phyloP scores from a whole-genome alignment of 495 filamentous ascomycete genomes.

The Hypoxylon lienhwacheense region DNA sequence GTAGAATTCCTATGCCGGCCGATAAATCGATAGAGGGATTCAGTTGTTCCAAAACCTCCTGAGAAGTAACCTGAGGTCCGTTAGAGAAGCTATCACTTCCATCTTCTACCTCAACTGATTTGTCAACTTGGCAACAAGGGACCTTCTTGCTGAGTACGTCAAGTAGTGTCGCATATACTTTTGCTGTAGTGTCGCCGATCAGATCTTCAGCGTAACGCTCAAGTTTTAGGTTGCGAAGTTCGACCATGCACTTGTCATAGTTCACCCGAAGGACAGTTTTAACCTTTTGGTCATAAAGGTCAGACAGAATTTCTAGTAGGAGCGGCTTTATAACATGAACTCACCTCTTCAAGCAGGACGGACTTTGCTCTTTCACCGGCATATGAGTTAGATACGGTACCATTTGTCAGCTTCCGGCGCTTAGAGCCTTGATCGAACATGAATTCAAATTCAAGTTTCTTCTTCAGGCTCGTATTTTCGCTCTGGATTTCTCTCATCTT shows the following conservation, averaged over 20 bases:
- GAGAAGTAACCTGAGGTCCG: slow-evolving; percentile 46
- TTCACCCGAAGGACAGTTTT: slow-evolving; percentile 77
- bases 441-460: slow-evolving; percentile 49
- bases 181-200: slow-evolving; percentile 64
- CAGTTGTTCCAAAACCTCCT: slow-evolving; percentile 52
- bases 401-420: slow-evolving; percentile 51
- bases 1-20: slow-evolving; percentile 49
- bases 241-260: slow-evolving; percentile 78
- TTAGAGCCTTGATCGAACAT: slow-evolving; percentile 42
- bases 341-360: slow-evolving; percentile 41
- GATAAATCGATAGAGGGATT: slow-evolving; percentile 46
- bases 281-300: slow-evolving; percentile 39
- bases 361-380: slow-evolving; percentile 44
- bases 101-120: slow-evolving; percentile 54
- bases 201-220: slow-evolving; percentile 60
- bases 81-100: slow-evolving; percentile 50
- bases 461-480: slow-evolving; percentile 52
- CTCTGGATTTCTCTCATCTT: slow-evolving; percentile 53
- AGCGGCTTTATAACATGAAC: background rate
- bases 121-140: slow-evolving; percentile 63
- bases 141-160: slow-evolving; percentile 67
- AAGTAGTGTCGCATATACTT: slow-evolving; percentile 76
- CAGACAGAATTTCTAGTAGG: slow-evolving; percentile 24
- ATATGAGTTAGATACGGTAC: slow-evolving; percentile 31
- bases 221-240: slow-evolving; percentile 77